Conservation (phyloP, 1,139 yeast genomes). For the Protomyces inundatus region DNA sequence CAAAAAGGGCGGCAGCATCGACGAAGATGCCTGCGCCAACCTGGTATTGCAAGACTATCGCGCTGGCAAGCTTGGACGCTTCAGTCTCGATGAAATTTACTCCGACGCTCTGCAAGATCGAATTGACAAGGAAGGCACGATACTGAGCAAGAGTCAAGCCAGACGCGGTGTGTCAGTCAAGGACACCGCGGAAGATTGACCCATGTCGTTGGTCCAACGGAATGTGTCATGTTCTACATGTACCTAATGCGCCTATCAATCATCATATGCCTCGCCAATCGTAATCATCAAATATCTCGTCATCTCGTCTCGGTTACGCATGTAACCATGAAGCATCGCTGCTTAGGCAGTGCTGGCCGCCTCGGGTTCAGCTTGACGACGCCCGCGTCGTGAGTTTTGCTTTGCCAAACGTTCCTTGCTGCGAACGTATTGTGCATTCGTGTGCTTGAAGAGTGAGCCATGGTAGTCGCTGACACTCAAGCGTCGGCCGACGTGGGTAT, state of each 20-base stretch:
- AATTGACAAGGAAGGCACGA: constrained; percentile 22
- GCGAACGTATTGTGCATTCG: constrained; percentile 21
- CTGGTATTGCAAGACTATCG: constrained; percentile 67
- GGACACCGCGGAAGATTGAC: background rate
- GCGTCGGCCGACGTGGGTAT: background rate
- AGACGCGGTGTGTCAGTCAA: constrained; percentile 1
- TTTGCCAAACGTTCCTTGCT: constrained; percentile 23
- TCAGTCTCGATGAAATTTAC: constrained; percentile 39
- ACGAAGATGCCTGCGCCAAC: constrained; percentile 51
- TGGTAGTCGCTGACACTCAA: constrained; percentile 5
- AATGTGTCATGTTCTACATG: background rate
- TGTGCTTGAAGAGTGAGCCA: constrained; percentile 10
- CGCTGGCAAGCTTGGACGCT: constrained; percentile 49
- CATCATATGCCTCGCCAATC: background rate
- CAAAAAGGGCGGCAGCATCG: constrained; percentile 32
- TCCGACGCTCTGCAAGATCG: constrained; percentile 13
- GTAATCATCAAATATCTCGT: background rate
- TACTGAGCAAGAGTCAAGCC: constrained; percentile 19
- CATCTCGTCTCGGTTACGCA: background rate
- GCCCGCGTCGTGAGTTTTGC: constrained; percentile 3
- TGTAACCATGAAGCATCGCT: too few relatives aligned
- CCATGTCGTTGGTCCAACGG: background rate
- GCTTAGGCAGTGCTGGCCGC: too few relatives aligned
- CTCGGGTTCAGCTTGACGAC: background rate
- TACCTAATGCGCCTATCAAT: background rate